Evolutionary conservation across 805 yeast species (phyloP).

Genomic region (Diddensiella caesifluorescens): DNA sequence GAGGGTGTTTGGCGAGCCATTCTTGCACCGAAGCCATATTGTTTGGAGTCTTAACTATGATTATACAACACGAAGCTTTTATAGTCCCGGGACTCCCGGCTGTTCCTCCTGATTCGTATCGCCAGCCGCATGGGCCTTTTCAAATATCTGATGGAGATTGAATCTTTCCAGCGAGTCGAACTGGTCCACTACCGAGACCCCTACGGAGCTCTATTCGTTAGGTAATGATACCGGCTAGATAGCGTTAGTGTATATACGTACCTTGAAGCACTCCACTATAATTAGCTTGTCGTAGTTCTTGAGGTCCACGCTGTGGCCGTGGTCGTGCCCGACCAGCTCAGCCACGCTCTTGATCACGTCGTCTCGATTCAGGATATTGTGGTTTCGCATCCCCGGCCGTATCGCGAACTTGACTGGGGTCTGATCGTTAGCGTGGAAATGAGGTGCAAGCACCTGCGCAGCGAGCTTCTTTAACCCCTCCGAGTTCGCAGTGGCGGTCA

Average conservation of each 20-base stretch:
- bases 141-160: slow-evolving; percentile 69
- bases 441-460: slow-evolving; percentile 55
- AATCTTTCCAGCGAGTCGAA: slow-evolving; percentile 59
- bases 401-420: slow-evolving; percentile 60
- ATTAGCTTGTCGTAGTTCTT: slow-evolving; percentile 73
- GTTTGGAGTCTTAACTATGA: too few relatives aligned
- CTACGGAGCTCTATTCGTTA: slow-evolving; percentile 54
- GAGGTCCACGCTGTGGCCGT: slow-evolving; percentile 74
- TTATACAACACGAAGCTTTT: too few relatives aligned
- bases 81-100: too few relatives aligned
- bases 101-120: too few relatives aligned
- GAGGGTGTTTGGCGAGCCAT: slow-evolving; percentile 19
- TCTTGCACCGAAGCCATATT: slow-evolving; percentile 10
- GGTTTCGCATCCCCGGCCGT: slow-evolving; percentile 72
- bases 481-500: slow-evolving; percentile 64
- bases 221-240: neutral
- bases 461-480: slow-evolving; percentile 63
- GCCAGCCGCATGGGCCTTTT: too few relatives aligned
- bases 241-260: neutral
- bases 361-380: slow-evolving; percentile 62
- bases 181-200: slow-evolving; percentile 74
- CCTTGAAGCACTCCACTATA: slow-evolving; percentile 79
- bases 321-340: slow-evolving; percentile 59
- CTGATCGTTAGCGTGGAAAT: slow-evolving; percentile 51
- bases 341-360: slow-evolving; percentile 74